Base-by-base conservation (phyloP, 352 stramenopile species). In the Nothophytophthora sp. region DNA sequence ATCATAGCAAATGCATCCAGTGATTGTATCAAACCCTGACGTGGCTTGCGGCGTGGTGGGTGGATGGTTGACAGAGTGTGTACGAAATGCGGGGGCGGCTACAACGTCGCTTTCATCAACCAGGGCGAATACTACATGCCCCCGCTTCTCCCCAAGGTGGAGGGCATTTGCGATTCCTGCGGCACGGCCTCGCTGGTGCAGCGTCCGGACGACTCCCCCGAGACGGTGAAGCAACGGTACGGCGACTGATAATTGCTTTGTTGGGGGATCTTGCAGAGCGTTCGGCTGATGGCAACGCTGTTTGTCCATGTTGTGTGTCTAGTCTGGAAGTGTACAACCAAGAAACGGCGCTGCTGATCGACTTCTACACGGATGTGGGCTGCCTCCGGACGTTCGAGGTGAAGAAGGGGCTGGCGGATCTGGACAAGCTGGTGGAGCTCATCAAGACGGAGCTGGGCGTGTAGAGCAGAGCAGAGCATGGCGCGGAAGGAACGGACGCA, bases 91-190 rank as follows among this genome's bases (percentile, higher is more conserved):
- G 88, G 88, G 24, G 73, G 63, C 19, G 82, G 82, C 50, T 97
- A 91, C 72, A 97, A 97, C 57, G 81, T 97, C 20, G 81, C 88
- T 18, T 77, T 81, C 59, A 96, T 96, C 60, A 76, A 95, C 53
- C 34, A 81, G 27, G 85, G 83, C 52, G 84, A 90, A 60, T 95
- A 95, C 59, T 70, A 95, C 48, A 97, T 96, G 89, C 89, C 89
- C 7, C 85, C 88, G 22, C 59, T 97, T 48, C 71, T 96, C 7
- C 89, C 89, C n/a, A 91, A 95, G 63, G 79, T 85, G 4, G 73
- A 86, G 11, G 81, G 79, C 18, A 64, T 91, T 13, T 92, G 84
- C 38, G 89, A 95, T 63, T 74, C 73, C n/a, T 96, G 89, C 47
- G 86, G 88, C 47, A 64, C 73, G 25, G 34, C 63, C 12, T 75